Conservation (phyloP, 768 basidiomycete genomes). For the Amanita thiersii region DNA sequence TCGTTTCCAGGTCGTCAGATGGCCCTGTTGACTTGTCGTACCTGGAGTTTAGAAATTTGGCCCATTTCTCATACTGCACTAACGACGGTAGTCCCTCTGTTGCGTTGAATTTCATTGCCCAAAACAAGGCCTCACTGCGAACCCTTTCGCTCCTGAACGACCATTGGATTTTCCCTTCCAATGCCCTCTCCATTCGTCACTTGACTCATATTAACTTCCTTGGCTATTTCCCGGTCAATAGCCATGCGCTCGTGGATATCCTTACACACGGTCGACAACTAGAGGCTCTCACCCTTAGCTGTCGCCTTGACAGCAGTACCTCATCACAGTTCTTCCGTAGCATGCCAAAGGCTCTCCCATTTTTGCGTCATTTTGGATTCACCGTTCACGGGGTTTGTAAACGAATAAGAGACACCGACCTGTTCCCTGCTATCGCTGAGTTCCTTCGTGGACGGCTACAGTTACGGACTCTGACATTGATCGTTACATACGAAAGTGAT, state of each 20-base stretch:
- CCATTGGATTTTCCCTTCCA: slow-evolving; percentile 49
- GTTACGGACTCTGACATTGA: slow-evolving; percentile 45
- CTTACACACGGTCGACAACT: slow-evolving; percentile 55
- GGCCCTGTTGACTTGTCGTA: slow-evolving; percentile 35
- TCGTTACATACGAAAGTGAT: slow-evolving; percentile 32
- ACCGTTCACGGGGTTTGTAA: slow-evolving; percentile 34
- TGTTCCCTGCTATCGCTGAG: slow-evolving; percentile 62
- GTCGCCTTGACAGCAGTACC: slow-evolving; percentile 41
- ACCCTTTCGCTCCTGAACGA: slow-evolving; percentile 46
- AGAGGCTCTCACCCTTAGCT: slow-evolving; percentile 49
- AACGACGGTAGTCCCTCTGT: slow-evolving; percentile 30
- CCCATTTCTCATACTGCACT: slow-evolving; percentile 49
- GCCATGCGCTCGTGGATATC: slow-evolving; percentile 49
- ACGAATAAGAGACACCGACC: slow-evolving; percentile 44
- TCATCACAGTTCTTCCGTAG: slow-evolving; percentile 43
- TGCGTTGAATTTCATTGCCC: slow-evolving; percentile 39
- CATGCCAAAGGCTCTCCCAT: slow-evolving; percentile 37
- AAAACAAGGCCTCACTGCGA: slow-evolving; percentile 45
- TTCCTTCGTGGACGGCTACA: slow-evolving; percentile 51
- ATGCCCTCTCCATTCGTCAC: slow-evolving; percentile 49
- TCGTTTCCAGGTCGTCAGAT: slow-evolving; percentile 29
- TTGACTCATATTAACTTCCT: slow-evolving; percentile 57
- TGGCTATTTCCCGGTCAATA: slow-evolving; percentile 43
- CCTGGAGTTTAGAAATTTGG: slow-evolving; percentile 45
- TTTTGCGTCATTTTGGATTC: slow-evolving; percentile 60